Percentiles rank a stretch among this genome's conserved stretches.
phyloP scores from a whole-genome alignment of 2,329 filamentous ascomycete genomes.

The Escovopsis weberi region DNA sequence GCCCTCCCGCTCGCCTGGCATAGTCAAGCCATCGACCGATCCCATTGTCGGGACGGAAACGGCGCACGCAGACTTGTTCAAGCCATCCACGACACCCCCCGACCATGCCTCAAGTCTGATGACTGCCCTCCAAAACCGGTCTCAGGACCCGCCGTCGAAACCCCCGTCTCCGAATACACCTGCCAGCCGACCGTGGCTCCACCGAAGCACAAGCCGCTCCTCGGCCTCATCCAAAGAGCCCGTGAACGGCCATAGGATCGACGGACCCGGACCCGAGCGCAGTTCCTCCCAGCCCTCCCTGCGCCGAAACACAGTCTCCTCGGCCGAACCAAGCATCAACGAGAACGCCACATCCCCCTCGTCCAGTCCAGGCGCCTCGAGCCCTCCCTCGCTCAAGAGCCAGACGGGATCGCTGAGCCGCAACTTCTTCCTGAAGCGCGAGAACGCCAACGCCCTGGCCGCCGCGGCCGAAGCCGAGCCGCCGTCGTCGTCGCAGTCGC shows the following conservation, averaged over 20 bases:
- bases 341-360: slow-evolving; percentile 11
- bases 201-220: slow-evolving; percentile 17
- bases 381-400: slow-evolving; percentile 23
- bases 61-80: slow-evolving; percentile 50
- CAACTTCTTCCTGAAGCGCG: slow-evolving; percentile 25
- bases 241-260: slow-evolving; percentile 23
- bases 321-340: slow-evolving; percentile 16
- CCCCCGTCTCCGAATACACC: slow-evolving; percentile 24
- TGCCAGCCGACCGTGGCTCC: slow-evolving; percentile 19
- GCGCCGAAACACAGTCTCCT: slow-evolving; percentile 26
- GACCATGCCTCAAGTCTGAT: slow-evolving; percentile 50
- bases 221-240: slow-evolving; percentile 34
- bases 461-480: slow-evolving; percentile 19
- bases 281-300: slow-evolving; percentile 10
- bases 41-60: slow-evolving; percentile 54
- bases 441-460: slow-evolving; percentile 23
- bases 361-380: slow-evolving; percentile 17
- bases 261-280: slow-evolving; percentile 15
- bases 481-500: slow-evolving; percentile 5
- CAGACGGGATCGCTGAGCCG: slow-evolving; percentile 25
- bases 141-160: slow-evolving; percentile 38
- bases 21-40: slow-evolving; percentile 35
- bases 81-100: slow-evolving; percentile 38
- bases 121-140: slow-evolving; percentile 50
- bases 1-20: slow-evolving; percentile 20